A percentile compares a stretch with the other conserved stretches of the same genome.
Evolutionary conservation across 1,139 yeast species (phyloP).

Genomic region (Suhomyces chickasaworum): DNA sequence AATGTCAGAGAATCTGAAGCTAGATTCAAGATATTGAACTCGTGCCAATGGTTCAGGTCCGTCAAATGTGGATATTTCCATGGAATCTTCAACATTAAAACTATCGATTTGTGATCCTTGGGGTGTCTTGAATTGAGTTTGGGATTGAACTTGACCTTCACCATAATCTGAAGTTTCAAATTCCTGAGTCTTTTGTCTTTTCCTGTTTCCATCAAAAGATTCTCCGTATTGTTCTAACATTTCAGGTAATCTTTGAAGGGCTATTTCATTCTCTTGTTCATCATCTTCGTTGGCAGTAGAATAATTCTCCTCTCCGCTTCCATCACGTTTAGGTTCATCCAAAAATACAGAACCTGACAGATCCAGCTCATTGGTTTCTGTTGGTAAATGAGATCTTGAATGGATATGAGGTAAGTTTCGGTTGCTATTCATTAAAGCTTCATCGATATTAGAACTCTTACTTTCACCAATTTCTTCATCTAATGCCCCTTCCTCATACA

Average conservation of each 20-base stretch:
- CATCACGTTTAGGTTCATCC: background rate
- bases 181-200: conserved; percentile 2
- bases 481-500: conserved; percentile 27
- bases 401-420: background rate
- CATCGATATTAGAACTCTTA: conserved; percentile 40
- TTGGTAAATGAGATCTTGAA: background rate
- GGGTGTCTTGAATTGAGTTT: conserved; percentile 10
- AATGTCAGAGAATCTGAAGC: conserved; percentile 7
- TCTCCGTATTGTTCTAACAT: conserved; percentile 5
- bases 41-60: conserved; percentile 7
- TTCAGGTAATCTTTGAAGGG: conserved; percentile 5
- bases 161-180: background rate
- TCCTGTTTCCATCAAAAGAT: conserved; percentile 1
- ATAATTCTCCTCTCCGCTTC: conserved; percentile 8
- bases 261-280: background rate
- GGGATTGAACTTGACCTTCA: background rate
- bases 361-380: conserved; percentile 11
- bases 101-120: conserved; percentile 6
- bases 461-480: conserved; percentile 46
- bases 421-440: conserved; percentile 20
- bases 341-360: conserved; percentile 15
- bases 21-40: conserved; percentile 6
- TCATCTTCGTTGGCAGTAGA: conserved; percentile 13
- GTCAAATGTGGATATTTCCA: conserved; percentile 1
- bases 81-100: background rate